phyloP scores from a whole-genome alignment of 352 stramenopile species.

The Globisporangium sylvaticum region DNA sequence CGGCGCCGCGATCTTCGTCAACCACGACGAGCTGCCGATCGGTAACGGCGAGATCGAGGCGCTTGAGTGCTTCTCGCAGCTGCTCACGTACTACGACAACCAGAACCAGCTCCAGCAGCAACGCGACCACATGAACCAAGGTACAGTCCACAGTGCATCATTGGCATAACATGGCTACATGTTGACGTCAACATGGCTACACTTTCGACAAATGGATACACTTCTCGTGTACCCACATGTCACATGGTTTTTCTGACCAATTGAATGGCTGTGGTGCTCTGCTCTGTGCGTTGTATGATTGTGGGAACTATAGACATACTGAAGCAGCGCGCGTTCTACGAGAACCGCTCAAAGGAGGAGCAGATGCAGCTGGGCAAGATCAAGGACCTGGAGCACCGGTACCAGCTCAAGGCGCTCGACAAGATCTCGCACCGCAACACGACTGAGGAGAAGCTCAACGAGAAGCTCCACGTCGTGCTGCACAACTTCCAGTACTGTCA shows the following conservation, averaged over 20 bases:
- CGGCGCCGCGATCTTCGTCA: conserved; percentile 52
- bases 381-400: conserved; percentile 43
- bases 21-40: conserved; percentile 26
- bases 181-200: conserved; percentile 1
- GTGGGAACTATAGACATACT: conserved; percentile 28
- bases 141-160: conserved; percentile 18
- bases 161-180: neutral
- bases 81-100: conserved; percentile 67
- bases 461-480: conserved; percentile 45
- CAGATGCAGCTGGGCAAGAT: conserved; percentile 30
- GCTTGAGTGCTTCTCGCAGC: conserved; percentile 50
- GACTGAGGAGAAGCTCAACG: conserved; percentile 38
- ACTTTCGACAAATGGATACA: neutral
- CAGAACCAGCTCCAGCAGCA: conserved; percentile 39
- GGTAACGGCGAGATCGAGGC: conserved; percentile 43
- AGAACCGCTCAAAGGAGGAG: conserved; percentile 33
- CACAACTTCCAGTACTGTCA: conserved; percentile 36
- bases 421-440: conserved; percentile 48
- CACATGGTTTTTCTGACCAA: neutral
- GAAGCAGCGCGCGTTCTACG: conserved; percentile 26
- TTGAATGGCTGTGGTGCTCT: neutral
- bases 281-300: neutral
- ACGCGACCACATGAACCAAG: conserved; percentile 40
- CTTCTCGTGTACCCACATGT: neutral
- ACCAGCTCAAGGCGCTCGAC: conserved; percentile 49